Evolutionary conservation across 805 yeast genomes (phyloP).

Genomic region (Candida germanica): DNA sequence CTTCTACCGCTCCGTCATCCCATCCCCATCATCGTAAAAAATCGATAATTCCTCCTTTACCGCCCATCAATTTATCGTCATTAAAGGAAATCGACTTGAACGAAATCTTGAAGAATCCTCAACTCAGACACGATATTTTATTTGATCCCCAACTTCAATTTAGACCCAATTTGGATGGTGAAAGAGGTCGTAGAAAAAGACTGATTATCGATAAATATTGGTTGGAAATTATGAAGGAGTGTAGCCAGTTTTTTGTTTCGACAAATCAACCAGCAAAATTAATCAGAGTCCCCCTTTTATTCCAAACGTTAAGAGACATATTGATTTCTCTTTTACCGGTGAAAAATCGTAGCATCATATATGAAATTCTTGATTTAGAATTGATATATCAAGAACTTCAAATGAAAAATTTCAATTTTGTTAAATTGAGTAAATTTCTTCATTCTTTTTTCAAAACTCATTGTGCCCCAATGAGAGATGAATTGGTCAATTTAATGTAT

Average conservation of each 20-base stretch:
- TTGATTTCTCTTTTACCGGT: slow-evolving; percentile 72
- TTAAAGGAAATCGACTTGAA: slow-evolving; percentile 83
- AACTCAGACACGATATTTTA: slow-evolving; percentile 85
- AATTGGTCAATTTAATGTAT: slow-evolving; percentile 84
- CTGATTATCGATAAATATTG: slow-evolving; percentile 77
- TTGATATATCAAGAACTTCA: slow-evolving; percentile 71
- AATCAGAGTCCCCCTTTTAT: slow-evolving; percentile 61
- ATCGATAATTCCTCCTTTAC: slow-evolving; percentile 47
- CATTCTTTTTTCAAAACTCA: slow-evolving; percentile 77
- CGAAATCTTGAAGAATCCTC: slow-evolving; percentile 88
- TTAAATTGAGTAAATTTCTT: slow-evolving; percentile 69
- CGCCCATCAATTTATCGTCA: slow-evolving; percentile 81
- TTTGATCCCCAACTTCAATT: slow-evolving; percentile 91
- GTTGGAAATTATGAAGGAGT: slow-evolving; percentile 71
- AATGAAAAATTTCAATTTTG: slow-evolving; percentile 70
- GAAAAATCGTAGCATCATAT: slow-evolving; percentile 65
- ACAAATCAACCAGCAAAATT: slow-evolving; percentile 19
- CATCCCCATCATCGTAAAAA: slow-evolving; percentile 13
- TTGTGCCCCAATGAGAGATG: slow-evolving; percentile 94
- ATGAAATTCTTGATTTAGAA: slow-evolving; percentile 73
- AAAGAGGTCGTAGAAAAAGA: slow-evolving; percentile 78
- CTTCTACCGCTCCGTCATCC: slow-evolving; percentile 9
- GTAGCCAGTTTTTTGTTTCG: slow-evolving; percentile 38
- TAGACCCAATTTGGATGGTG: slow-evolving; percentile 88
- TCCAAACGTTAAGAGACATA: slow-evolving; percentile 76